phyloP scores from a whole-genome alignment of 768 basidiomycete genomes.

The Chlorophyllum brunneum region DNA sequence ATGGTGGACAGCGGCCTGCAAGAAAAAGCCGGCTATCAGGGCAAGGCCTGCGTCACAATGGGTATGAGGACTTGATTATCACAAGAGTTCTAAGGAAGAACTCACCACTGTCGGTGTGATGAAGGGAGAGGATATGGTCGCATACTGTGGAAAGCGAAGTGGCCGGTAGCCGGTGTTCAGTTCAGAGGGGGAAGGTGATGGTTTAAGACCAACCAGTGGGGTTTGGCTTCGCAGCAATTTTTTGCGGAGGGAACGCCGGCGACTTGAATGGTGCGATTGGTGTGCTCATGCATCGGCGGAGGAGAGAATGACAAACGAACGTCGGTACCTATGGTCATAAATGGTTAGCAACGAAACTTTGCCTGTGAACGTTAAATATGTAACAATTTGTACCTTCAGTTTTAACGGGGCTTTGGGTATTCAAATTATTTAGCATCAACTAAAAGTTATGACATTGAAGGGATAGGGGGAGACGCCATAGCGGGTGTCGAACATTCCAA shows the following conservation, averaged over 20 bases:
- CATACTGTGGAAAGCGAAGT: neutral
- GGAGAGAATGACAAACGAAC: slow-evolving; percentile 4
- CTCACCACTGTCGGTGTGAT: slow-evolving; percentile 2
- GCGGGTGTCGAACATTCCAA: neutral
- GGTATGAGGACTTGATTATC: neutral
- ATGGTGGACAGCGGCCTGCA: neutral
- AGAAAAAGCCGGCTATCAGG: neutral
- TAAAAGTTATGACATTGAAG: neutral
- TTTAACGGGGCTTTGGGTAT: neutral
- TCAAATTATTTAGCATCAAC: slow-evolving; percentile 1
- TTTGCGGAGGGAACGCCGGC: neutral
- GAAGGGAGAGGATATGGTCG: neutral
- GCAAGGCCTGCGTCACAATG: neutral
- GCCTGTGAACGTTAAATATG: slow-evolving; percentile 1
- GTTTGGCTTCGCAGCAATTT: neutral
- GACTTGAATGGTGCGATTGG: neutral
- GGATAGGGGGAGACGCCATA: neutral
- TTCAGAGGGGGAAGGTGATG: no score
- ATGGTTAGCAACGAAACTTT: slow-evolving; percentile 11
- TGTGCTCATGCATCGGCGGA: slow-evolving; percentile 8
- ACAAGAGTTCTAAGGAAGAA: neutral
- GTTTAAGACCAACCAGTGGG: slow-evolving; percentile 1
- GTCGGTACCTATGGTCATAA: slow-evolving; percentile 4
- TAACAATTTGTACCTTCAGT: slow-evolving; percentile 7
- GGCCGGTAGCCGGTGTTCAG: neutral